A percentile compares a stretch with the other conserved stretches of the same genome.
Evolutionary conservation across 2,329 filamentous ascomycete species (phyloP).

Genomic region (Epichloe sylvatica): DNA sequence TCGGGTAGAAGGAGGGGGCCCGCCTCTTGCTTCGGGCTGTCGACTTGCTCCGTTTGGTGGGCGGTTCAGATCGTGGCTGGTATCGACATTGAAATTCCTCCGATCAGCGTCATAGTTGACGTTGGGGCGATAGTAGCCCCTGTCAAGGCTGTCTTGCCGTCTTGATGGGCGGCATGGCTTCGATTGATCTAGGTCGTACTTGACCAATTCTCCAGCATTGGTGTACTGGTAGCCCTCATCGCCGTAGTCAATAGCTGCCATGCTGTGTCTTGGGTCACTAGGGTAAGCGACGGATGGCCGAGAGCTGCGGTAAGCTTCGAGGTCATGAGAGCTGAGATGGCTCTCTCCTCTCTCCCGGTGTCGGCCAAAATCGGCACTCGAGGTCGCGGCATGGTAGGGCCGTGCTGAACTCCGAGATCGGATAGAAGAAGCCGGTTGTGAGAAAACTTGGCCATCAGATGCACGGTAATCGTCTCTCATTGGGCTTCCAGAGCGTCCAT

Average conservation of each 20-base stretch:
- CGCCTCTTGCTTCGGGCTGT: slow-evolving; percentile 27
- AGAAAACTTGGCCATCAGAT: slow-evolving; percentile 38
- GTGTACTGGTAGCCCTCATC: slow-evolving; percentile 51
- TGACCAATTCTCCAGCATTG: slow-evolving; percentile 45
- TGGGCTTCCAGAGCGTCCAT: slow-evolving; percentile 29
- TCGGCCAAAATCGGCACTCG: slow-evolving; percentile 37
- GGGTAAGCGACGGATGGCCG: slow-evolving; percentile 34
- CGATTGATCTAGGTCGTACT: slow-evolving; percentile 45
- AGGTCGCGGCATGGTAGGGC: slow-evolving; percentile 34
- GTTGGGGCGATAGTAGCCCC: slow-evolving; percentile 40
- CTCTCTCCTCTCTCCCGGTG: slow-evolving; percentile 35
- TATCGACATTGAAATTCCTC: slow-evolving; percentile 32
- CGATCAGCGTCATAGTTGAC: slow-evolving; percentile 36
- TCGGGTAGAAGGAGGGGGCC: slow-evolving; percentile 57
- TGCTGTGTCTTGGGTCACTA: slow-evolving; percentile 28
- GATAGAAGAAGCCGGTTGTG: slow-evolving; percentile 44
- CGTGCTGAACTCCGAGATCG: slow-evolving; percentile 35
- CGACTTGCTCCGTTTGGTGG: slow-evolving; percentile 25
- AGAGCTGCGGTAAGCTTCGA: slow-evolving; percentile 33
- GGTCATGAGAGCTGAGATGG: slow-evolving; percentile 23
- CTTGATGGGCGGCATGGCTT: slow-evolving; percentile 23
- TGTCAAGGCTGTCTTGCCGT: slow-evolving; percentile 42
- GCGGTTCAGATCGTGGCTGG: slow-evolving; percentile 28
- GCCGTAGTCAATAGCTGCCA: slow-evolving; percentile 36
- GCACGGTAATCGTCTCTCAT: slow-evolving; percentile 36